Percentiles rank a stretch among this genome's conserved stretches.
These are phyloP conservation scores for Tolypocladium tundrense DNA, from an alignment of 2,329 filamentous ascomycete species.

Conservation along the genomic window DNA sequence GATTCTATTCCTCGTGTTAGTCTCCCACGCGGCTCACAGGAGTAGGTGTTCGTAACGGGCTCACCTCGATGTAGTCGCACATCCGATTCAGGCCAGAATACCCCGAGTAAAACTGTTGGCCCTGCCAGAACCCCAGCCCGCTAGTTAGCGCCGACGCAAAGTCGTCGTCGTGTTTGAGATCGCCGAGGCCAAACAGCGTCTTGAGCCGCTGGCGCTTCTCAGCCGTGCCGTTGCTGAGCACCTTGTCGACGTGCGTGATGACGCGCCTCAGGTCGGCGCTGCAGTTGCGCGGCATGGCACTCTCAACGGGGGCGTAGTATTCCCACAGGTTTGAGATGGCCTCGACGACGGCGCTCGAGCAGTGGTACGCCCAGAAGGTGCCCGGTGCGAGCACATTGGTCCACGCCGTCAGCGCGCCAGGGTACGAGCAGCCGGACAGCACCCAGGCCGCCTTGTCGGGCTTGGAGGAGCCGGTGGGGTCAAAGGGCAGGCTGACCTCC, in stretches of 20 bases:
- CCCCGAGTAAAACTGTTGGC: constrained; percentile 19
- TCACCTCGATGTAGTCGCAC: constrained; percentile 21
- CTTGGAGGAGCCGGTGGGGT: constrained; percentile 53
- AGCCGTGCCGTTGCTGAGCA: constrained; percentile 26
- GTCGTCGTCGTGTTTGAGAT: constrained; percentile 33
- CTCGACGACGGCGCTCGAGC: constrained; percentile 64
- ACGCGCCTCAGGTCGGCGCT: constrained; percentile 48
- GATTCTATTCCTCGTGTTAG: constrained; percentile 6
- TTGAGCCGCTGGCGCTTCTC: constrained; percentile 30
- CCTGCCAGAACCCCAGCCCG: constrained; percentile 23
- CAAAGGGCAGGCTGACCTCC: constrained; percentile 57
- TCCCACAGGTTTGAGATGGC: constrained; percentile 65
- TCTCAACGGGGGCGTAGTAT: constrained; percentile 34
- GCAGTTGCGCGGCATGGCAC: constrained; percentile 45
- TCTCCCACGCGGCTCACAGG: not conserved
- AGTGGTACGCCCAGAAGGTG: constrained; percentile 64
- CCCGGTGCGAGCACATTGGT: constrained; percentile 63
- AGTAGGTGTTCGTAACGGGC: not conserved
- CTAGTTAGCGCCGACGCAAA: constrained; percentile 29
- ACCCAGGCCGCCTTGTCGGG: constrained; percentile 59
- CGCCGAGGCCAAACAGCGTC: constrained; percentile 29
- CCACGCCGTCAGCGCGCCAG: constrained; percentile 66
- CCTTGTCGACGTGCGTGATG: constrained; percentile 35
- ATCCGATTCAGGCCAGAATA: constrained; percentile 25
- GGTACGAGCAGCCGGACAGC: constrained; percentile 69